A percentile compares a stretch with the other conserved stretches of the same genome.
phyloP scores from a whole-genome alignment of 257 asterid species.

The Plantago elongata region DNA sequence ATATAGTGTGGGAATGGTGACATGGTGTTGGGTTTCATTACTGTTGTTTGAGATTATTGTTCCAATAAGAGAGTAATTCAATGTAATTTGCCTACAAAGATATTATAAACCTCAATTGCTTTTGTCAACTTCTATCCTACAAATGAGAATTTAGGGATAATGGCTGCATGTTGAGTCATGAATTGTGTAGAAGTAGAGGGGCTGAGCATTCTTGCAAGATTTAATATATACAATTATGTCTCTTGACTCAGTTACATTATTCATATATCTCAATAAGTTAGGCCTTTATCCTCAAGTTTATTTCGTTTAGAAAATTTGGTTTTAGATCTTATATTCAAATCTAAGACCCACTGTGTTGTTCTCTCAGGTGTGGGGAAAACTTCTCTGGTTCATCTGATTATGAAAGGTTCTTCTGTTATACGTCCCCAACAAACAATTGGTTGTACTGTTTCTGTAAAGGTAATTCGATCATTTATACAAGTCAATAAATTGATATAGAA shows the following conservation, averaged over 20 bases:
- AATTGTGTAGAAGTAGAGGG: background rate
- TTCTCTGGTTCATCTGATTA: conserved; percentile 86
- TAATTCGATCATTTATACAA: conserved; percentile 21
- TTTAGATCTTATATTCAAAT: background rate
- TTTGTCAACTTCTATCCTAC: no score
- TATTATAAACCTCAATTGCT: no score
- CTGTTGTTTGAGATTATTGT: no score
- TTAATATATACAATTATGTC: background rate
- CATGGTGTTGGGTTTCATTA: background rate
- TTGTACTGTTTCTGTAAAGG: conserved; percentile 77
- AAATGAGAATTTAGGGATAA: no score
- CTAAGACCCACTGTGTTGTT: conserved; percentile 16
- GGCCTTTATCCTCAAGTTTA: background rate
- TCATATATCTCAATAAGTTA: background rate
- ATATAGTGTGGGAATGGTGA: background rate
- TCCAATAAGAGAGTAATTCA: no score
- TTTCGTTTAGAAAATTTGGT: background rate
- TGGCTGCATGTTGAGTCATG: background rate
- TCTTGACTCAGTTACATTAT: background rate
- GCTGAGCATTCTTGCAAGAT: background rate
- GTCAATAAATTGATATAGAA: conserved; percentile 14
- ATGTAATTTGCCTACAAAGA: no score
- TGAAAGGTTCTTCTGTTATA: conserved; percentile 69
- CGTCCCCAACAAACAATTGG: conserved; percentile 93
- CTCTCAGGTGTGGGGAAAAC: conserved; percentile 86